These are phyloP conservation scores for Diaporthe sp. DNA, from an alignment of 2,329 filamentous ascomycete species.

Conservation along the genomic window DNA sequence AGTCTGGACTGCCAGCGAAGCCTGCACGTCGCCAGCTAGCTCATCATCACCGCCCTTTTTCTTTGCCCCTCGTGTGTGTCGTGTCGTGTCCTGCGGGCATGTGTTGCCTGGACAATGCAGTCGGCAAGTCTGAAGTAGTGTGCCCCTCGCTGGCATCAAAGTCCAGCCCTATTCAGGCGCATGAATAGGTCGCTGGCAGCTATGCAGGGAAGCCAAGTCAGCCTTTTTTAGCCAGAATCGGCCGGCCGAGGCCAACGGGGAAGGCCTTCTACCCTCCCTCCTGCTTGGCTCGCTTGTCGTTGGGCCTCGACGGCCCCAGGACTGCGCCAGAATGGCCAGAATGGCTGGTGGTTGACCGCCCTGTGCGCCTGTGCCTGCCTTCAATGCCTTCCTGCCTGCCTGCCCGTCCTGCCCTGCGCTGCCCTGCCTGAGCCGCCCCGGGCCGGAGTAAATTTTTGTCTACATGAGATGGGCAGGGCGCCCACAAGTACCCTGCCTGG, in stretches of 20 bases:
- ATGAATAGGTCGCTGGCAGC: background rate
- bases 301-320: constrained; percentile 18
- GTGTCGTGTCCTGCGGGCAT: background rate
- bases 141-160: constrained; percentile 10
- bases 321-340: constrained; percentile 19
- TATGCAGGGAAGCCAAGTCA: constrained; percentile 15
- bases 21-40: constrained; percentile 24
- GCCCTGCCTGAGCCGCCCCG: constrained; percentile 19
- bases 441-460: constrained; percentile 12
- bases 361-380: background rate
- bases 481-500: background rate
- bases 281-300: background rate
- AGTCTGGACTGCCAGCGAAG: constrained; percentile 20
- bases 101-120: background rate
- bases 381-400: background rate
- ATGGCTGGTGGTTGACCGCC: constrained; percentile 8
- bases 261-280: background rate
- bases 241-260: constrained; percentile 21
- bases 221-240: constrained; percentile 13
- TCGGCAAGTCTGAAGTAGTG: background rate
- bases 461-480: background rate
- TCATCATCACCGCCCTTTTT: constrained; percentile 31
- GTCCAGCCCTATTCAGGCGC: constrained; percentile 30
- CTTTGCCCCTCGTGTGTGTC: too few relatives aligned
- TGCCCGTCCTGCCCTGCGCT: background rate